Evolutionary conservation across 2,329 filamentous ascomycete species (phyloP).

Genomic region (Pestalotiopsis sp.): DNA sequence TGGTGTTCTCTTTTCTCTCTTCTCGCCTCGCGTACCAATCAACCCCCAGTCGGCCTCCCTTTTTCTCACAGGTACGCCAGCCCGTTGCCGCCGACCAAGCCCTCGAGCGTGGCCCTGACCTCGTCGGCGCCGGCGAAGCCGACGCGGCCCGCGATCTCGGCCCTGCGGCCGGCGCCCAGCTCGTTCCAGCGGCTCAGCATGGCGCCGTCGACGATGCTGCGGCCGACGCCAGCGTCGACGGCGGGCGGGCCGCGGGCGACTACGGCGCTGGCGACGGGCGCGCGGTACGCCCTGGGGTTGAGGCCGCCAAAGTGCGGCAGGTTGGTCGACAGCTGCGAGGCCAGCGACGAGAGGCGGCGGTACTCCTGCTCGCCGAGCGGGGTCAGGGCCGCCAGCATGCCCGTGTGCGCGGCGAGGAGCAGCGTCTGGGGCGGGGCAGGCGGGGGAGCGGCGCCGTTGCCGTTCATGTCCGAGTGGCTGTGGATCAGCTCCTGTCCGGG

Average conservation of each 20-base stretch:
- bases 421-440: slow-evolving; percentile 45
- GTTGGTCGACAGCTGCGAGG: slow-evolving; percentile 75
- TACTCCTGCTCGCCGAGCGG: slow-evolving; percentile 79
- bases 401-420: slow-evolving; percentile 73
- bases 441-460: slow-evolving; percentile 19
- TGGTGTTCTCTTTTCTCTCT: not conserved
- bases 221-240: slow-evolving; percentile 58
- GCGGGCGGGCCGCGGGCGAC: slow-evolving; percentile 43
- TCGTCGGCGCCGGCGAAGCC: slow-evolving; percentile 65
- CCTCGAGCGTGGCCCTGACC: slow-evolving; percentile 62
- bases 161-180: slow-evolving; percentile 67
- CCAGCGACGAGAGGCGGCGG: slow-evolving; percentile 77
- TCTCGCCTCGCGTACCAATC: not conserved
- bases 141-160: slow-evolving; percentile 73
- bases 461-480: slow-evolving; percentile 21
- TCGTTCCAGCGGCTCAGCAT: slow-evolving; percentile 75
- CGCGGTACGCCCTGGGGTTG: slow-evolving; percentile 79
- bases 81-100: slow-evolving; percentile 52
- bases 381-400: slow-evolving; percentile 74
- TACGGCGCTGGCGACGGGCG: slow-evolving; percentile 48
- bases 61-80: slow-evolving; percentile 44
- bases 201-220: slow-evolving; percentile 77
- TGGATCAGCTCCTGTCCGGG: slow-evolving; percentile 32
- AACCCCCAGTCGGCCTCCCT: not conserved
- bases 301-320: slow-evolving; percentile 77